Evolutionary conservation across 2,329 filamentous ascomycete species (phyloP), one percentile per base, ranked within the genome.

Genomic region (Allantophomopsis cytisporea): DNA sequence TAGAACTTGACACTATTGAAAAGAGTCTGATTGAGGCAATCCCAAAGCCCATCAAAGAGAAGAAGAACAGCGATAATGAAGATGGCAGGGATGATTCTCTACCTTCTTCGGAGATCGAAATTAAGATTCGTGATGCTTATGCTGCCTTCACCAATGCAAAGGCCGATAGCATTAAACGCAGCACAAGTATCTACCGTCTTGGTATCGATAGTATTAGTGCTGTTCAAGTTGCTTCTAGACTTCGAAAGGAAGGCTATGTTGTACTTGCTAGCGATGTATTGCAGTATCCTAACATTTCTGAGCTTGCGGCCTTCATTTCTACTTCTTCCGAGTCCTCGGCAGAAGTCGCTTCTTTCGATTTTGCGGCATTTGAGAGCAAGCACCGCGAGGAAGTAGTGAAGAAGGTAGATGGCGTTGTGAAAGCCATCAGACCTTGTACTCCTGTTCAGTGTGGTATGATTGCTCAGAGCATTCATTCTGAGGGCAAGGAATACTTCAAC

Each of bases 171-270:
- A 78, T 94, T 36, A 50, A 54, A 3, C 67, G 66, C 11, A 54
- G 69, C 8, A 85, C 76, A 0, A 86, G 83, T 0, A 85, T 96
- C 37, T 94, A 89, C 50, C 77, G 82, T 42, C 71, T 94, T n/a
- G 89, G 89, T 0, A 63, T 95, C 3, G 88, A 95, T 58, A 95
- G 88, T 54, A 91, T 96, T 51, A 88, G 82, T 43, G 83, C 86
- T 1, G 70, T 80, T 5, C 87, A 94, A 51, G 66, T 94, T 8
- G 83, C 86, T 1, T 69, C 74, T 1, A 61, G 68, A 18, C 63
- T 95, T 13, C 74, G 80, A 14, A 70, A 66, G 31, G 51, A 68
- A 14, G 77, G 76, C 0, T 62, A 76, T 31, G 51, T 56, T 1
- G 58, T 87, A 0, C 74, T 76, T 1, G 77, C 83, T 0, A 71